Percentiles rank a stretch among this genome's conserved stretches.
phyloP scores from a whole-genome alignment of 73 alveolate species.

The Tetrahymena thermophila region DNA sequence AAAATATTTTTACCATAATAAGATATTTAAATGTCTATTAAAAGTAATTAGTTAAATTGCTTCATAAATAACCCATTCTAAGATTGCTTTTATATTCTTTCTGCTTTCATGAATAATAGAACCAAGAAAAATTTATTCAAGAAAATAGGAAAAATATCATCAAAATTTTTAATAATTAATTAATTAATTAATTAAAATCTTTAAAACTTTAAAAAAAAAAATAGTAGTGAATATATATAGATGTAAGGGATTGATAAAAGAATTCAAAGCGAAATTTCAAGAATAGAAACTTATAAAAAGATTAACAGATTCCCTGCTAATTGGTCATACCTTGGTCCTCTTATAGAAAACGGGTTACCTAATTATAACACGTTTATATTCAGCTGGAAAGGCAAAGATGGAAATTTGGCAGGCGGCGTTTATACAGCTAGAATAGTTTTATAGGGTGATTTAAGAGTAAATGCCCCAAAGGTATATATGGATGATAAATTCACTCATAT shows the following conservation, averaged over 20 bases:
- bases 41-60: too few relatives aligned
- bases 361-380: background rate
- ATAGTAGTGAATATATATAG: background rate
- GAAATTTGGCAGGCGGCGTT: background rate
- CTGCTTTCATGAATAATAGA: background rate
- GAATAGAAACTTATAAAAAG: background rate
- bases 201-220: background rate
- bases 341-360: background rate
- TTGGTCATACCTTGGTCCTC: background rate
- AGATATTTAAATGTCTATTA: too few relatives aligned
- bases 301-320: background rate
- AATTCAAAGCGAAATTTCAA: background rate
- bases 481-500: background rate
- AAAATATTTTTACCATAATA: too few relatives aligned
- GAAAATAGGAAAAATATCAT: background rate
- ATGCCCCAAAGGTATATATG: background rate
- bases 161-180: background rate
- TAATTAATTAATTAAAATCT: too few relatives aligned
- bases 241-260: background rate
- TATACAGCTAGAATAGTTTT: background rate
- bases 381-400: background rate
- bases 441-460: background rate
- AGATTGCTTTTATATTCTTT: background rate
- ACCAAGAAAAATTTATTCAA: background rate
- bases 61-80: too few relatives aligned